phyloP scores from a whole-genome alignment of 78 protist genomes.

The Bigelowiella natans region DNA sequence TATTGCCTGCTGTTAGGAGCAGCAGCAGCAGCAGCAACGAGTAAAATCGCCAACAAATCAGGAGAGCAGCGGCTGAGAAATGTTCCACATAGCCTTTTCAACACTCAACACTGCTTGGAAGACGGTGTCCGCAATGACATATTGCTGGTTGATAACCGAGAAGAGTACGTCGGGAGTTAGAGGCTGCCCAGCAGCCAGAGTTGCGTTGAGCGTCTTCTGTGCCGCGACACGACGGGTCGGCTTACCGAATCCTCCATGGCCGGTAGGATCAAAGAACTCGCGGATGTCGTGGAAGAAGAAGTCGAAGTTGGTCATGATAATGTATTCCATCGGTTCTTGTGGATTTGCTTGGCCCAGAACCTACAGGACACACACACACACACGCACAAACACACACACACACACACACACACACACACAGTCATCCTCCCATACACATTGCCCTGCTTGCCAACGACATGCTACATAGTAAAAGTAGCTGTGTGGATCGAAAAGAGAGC shows the following conservation, averaged over 20 bases:
- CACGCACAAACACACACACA: too few species aligned
- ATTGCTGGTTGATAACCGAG: neutral
- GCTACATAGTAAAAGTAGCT: too few species aligned
- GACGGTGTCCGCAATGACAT: neutral
- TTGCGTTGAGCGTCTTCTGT: neutral
- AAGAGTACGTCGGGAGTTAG: neutral
- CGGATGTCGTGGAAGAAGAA: slow-evolving; percentile 1
- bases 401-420: too few species aligned
- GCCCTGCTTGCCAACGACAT: too few species aligned
- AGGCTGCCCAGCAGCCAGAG: neutral
- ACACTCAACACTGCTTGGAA: neutral
- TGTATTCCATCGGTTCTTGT: neutral
- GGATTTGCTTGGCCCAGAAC: neutral
- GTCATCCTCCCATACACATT: too few species aligned
- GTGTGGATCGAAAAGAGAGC: too few species aligned
- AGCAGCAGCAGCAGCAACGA: too few species aligned
- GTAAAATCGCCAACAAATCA: too few species aligned
- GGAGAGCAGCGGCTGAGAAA: neutral
- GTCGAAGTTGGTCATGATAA: slow-evolving; percentile 11
- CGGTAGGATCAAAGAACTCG: neutral
- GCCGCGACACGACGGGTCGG: neutral
- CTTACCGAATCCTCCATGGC: neutral
- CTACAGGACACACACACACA: too few species aligned
- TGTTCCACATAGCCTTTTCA: neutral
- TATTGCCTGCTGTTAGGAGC: too few species aligned